Conservation (phyloP, 768 basidiomycete genomes). For the Termitomyces titanicus region DNA sequence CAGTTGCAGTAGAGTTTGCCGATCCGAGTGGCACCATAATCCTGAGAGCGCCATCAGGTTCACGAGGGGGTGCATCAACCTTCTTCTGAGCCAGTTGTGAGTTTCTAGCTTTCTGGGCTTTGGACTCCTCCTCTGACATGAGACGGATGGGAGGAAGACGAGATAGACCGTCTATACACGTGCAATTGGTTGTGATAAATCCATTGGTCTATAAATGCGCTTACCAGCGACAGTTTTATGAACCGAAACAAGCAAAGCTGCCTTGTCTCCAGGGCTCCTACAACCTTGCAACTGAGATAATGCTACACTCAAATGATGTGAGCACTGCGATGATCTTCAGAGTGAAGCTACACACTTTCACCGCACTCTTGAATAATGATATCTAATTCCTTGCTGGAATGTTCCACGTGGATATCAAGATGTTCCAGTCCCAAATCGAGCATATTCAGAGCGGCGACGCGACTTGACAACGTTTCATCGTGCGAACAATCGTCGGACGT, state of each 20-base stretch:
- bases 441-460: conserved; percentile 89
- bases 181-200: background rate
- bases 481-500: conserved; percentile 73
- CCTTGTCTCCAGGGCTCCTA: conserved; percentile 71
- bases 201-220: conserved; percentile 17
- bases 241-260: conserved; percentile 72
- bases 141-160: conserved; percentile 70
- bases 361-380: conserved; percentile 72
- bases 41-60: conserved; percentile 16
- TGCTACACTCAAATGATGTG: conserved; percentile 16
- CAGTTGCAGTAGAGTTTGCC: background rate
- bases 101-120: conserved; percentile 18
- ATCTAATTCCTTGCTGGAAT: conserved; percentile 48
- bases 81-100: conserved; percentile 7
- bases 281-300: conserved; percentile 37
- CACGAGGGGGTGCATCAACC: conserved; percentile 18
- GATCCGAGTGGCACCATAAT: conserved; percentile 14
- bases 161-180: conserved; percentile 64
- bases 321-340: background rate
- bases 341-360: conserved; percentile 50
- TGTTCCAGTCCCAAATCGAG: conserved; percentile 86
- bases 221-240: conserved; percentile 86
- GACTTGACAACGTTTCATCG: conserved; percentile 84
- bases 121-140: conserved; percentile 54
- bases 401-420: conserved; percentile 79